Percentiles rank a stretch among this genome's conserved stretches.
Conservation (phyloP, 805 yeast genomes). For the Hanseniaspora jakobsenii region DNA sequence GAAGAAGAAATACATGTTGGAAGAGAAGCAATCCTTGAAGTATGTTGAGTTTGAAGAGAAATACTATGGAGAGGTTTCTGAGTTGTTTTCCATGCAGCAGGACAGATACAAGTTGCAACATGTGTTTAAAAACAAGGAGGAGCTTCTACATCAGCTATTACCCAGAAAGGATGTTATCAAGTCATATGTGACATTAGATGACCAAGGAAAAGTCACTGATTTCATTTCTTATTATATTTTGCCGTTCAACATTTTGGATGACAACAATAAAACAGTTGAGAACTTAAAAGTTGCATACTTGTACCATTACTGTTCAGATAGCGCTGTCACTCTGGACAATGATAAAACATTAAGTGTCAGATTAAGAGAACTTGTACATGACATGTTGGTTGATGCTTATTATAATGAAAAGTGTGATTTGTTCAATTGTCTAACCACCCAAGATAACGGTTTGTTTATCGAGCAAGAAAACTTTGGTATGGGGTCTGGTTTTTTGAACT, state of each 20-base stretch:
- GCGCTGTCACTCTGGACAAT: constrained; percentile 31
- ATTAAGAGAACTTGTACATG: constrained; percentile 49
- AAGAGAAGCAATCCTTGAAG: constrained; percentile 37
- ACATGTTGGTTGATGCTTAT: constrained; percentile 60
- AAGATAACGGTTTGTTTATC: constrained; percentile 77
- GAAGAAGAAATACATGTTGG: constrained; percentile 56
- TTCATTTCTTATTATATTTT: constrained; percentile 79
- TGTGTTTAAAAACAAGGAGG: constrained; percentile 48
- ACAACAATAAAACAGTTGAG: constrained; percentile 40
- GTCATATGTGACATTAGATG: constrained; percentile 61
- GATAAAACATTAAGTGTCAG: constrained; percentile 41
- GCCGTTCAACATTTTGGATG: constrained; percentile 69
- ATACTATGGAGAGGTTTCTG: constrained; percentile 56
- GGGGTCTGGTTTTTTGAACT: constrained; percentile 88
- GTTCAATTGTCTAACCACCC: constrained; percentile 82
- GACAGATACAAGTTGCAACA: constrained; percentile 62
- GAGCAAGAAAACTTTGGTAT: constrained; percentile 76
- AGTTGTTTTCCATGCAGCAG: constrained; percentile 52
- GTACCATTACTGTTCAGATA: constrained; percentile 76
- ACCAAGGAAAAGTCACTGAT: constrained; percentile 58
- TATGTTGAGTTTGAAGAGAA: constrained; percentile 38
- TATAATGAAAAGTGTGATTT: constrained; percentile 67
- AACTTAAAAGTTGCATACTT: constrained; percentile 77
- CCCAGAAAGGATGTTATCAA: constrained; percentile 53
- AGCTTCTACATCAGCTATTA: constrained; percentile 70